A percentile compares a stretch with the other conserved stretches of the same genome.
phyloP scores from a whole-genome alignment of 139 green algal genomes.

The Chlorella sp. region DNA sequence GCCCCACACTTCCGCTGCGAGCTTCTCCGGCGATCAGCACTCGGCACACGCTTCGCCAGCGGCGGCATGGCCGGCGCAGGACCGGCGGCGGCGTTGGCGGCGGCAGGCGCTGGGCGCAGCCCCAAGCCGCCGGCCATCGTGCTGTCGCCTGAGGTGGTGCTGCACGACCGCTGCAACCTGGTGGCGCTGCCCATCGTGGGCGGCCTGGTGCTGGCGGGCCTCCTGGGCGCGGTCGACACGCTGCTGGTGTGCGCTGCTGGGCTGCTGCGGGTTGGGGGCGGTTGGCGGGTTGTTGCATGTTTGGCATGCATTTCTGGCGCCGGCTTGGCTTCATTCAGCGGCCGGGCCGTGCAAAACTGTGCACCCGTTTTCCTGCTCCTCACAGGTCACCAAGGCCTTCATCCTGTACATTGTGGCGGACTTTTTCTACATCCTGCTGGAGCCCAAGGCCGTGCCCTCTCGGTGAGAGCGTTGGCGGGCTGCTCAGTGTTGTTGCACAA shows the following conservation, averaged over 20 bases:
- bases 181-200: constrained; percentile 24
- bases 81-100: too few species aligned
- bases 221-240: constrained; percentile 9
- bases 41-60: too few species aligned
- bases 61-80: too few species aligned
- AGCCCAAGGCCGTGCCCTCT: constrained; percentile 22
- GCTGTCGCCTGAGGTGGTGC: background rate
- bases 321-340: too few species aligned
- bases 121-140: background rate
- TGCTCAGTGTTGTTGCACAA: too few species aligned
- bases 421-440: constrained; percentile 21
- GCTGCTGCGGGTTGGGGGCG: background rate
- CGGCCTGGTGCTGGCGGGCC: constrained; percentile 20
- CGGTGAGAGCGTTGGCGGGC: background rate
- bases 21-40: too few species aligned
- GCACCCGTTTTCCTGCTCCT: too few species aligned
- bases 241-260: background rate
- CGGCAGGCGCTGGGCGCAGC: background rate
- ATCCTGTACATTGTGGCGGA: constrained; percentile 20
- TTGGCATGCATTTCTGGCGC: too few species aligned
- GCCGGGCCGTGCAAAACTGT: too few species aligned
- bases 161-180: constrained; percentile 29
- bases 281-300: too few species aligned
- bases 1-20: too few species aligned
- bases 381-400: constrained; percentile 33